Evolutionary conservation across 1,284 basidiomycete species (phyloP), one percentile per base, ranked within the genome.

Genomic region (Pholiota adiposa): DNA sequence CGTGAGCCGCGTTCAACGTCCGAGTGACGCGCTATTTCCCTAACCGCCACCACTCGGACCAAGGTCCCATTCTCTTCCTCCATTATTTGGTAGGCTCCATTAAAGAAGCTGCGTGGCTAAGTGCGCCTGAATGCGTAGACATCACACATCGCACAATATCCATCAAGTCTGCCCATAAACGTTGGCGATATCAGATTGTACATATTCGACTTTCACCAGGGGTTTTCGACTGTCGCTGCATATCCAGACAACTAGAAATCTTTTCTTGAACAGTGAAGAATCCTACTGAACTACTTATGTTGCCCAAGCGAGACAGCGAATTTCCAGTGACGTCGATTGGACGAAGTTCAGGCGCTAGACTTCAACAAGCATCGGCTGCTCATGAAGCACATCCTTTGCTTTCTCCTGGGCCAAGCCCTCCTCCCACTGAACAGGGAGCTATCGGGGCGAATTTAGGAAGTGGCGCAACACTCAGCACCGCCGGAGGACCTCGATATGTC

Each of bases 321-420:
- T 84, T 86, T 64, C 83, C 83, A 51, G 69, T 83, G 18, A 77
- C 78, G 4, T 86, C 84, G 31, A 80, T 87, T 60, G 82, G 84
- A 25, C 80, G 85, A 50, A 71, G 75, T 23, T 73, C 76, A 51
- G 80, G 82, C 5, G 67, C 74, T 27, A 72, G 71, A 55, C 67
- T 87, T n/a, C 74, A 76, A 25, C 80, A 79, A 44, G 75, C 77
- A 4, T 65, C 79, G 14, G 85, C 85, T 1, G 58, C 65, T 6
- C 81, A 80, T 58, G 88, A 89, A 54, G 82, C 86, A 0, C 89
- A 89, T 63, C 87, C 88, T 0, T 76, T 90, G 4, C 78, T 88
- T n/a, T 83, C 83, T 0, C 77, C 84, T 1, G 73, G 66, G 18
- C 63, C 68, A 23, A 62, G 67, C 56, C 70, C 70, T 40, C 65